Percentiles rank a stretch among this genome's conserved stretches.
phyloP scores from a whole-genome alignment of 2,329 filamentous ascomycete genomes.

The Botrytis aclada region DNA sequence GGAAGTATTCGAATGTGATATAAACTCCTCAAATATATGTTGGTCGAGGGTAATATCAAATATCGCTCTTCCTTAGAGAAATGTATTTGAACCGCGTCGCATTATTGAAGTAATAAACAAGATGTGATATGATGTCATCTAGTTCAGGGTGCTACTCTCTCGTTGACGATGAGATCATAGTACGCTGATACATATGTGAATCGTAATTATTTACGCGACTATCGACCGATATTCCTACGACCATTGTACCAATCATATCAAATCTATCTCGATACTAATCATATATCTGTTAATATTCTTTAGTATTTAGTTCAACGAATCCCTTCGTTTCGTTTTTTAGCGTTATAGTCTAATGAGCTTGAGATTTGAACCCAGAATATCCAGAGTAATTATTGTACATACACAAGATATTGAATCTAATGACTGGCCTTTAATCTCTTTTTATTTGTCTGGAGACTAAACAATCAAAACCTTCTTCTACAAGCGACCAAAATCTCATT shows the following conservation, averaged over 20 bases:
- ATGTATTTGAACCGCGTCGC: accelerated
- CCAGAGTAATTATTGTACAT: accelerated
- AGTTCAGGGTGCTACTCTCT: accelerated
- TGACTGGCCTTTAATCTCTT: not conserved
- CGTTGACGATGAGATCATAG: not conserved
- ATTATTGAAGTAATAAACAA: not conserved
- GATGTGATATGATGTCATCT: not conserved
- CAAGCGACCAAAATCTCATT: not conserved
- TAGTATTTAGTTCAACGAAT: no score
- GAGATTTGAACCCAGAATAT: accelerated
- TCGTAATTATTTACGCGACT: not conserved
- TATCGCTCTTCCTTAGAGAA: accelerated
- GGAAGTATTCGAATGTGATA: not conserved
- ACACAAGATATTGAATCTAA: accelerated
- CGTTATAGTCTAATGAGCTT: not conserved
- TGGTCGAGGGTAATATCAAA: not conserved
- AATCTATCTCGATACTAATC: not conserved
- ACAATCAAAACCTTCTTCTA: not conserved
- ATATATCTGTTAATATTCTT: not conserved
- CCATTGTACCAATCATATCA: accelerated
- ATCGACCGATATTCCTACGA: accelerated
- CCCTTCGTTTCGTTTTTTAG: not conserved
- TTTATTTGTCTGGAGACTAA: not conserved
- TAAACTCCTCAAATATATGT: not conserved
- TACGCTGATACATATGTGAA: not conserved